Evolutionary conservation across 257 asterid species (phyloP).

Genomic region (Solanum chmielewskii): DNA sequence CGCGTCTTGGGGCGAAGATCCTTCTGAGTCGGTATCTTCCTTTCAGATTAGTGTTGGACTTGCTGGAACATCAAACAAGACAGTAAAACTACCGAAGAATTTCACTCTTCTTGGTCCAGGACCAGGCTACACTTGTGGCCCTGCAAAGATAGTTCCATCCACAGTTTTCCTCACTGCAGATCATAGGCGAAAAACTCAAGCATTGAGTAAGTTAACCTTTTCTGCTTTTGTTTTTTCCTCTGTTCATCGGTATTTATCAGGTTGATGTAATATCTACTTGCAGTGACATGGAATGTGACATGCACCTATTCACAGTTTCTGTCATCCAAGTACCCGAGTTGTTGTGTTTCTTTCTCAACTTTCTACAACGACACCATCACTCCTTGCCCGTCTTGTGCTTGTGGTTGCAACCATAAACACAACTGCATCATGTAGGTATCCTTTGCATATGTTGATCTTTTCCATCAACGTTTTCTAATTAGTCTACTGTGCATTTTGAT

Average conservation of each 20-base stretch:
- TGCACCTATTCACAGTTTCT: conserved; percentile 64
- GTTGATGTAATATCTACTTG: not conserved
- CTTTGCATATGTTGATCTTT: not conserved
- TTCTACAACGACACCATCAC: conserved; percentile 60
- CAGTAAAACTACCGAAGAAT: conserved; percentile 55
- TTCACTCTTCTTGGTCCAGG: conserved; percentile 64
- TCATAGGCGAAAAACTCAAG: conserved; percentile 63
- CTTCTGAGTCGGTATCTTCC: conserved; percentile 42
- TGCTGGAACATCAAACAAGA: conserved; percentile 68
- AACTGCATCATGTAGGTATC: conserved; percentile 44
- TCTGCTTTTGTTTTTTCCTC: not conserved
- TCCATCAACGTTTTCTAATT: not conserved
- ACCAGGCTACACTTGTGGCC: conserved; percentile 77
- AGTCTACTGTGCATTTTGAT: not conserved
- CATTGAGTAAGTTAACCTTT: conserved; percentile 25
- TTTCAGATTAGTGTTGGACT: conserved; percentile 71
- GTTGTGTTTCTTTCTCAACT: conserved; percentile 73
- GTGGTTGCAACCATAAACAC: conserved; percentile 57
- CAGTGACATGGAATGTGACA: conserved; percentile 90
- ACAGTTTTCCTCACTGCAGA: conserved; percentile 48
- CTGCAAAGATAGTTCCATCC: conserved; percentile 62
- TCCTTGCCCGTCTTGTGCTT: conserved; percentile 66
- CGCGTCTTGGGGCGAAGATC: conserved; percentile 82
- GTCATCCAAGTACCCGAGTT: conserved; percentile 43
- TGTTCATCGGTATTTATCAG: not conserved